Base-by-base conservation (phyloP, 495 filamentous ascomycete genomes). In the Pyronema domesticum region DNA sequence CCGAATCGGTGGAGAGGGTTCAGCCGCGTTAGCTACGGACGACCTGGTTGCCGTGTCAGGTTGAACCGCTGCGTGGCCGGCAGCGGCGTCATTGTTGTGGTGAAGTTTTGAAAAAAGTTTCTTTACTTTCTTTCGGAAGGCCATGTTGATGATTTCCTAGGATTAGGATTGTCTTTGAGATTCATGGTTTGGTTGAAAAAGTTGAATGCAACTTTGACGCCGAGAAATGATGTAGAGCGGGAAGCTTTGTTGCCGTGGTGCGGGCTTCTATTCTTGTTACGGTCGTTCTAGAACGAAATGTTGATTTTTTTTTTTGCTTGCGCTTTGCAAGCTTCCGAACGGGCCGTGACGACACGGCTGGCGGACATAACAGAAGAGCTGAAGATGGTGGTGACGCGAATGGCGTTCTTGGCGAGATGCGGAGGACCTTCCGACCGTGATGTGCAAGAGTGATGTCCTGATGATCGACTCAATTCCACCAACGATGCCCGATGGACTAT, bases 71-170 rank as follows among this genome's bases (percentile, higher is more conserved):
- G 23, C 23, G 14, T 2, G 10, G 17, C 15, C 45, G 45, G 45
- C 23, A 19, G 15, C 45, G 45, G 45, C 45, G 39, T 13, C 13
- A 43, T 43, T 43, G 47, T 50, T 36, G 19, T 13, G 10, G 30
- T 36, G 7, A 17, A 50, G 47, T 54, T 56, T 56, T 10, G 46
- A 53, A 17, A 56, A 34, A 35, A 52, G 15, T 15, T 56, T 56
- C 34, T 37, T 23, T 13, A 56, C 36, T 9, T 46, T 42, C 23
- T 51, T 53, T 10, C 55, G 36, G 46, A 56, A 56, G 13, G 55
- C 18, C 55, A 56, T 56, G 13, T 23, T 43, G 30, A 15, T 49
- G 19, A 23, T 48, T 23, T 23, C n/a, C n/a, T 47, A 30, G 45
- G 18, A 47, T 47, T 10, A 15, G 45, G 13, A 47, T 14, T 30